Evolutionary conservation across 495 filamentous ascomycete species (phyloP).

Genomic region (Sordaria brevicollis): DNA sequence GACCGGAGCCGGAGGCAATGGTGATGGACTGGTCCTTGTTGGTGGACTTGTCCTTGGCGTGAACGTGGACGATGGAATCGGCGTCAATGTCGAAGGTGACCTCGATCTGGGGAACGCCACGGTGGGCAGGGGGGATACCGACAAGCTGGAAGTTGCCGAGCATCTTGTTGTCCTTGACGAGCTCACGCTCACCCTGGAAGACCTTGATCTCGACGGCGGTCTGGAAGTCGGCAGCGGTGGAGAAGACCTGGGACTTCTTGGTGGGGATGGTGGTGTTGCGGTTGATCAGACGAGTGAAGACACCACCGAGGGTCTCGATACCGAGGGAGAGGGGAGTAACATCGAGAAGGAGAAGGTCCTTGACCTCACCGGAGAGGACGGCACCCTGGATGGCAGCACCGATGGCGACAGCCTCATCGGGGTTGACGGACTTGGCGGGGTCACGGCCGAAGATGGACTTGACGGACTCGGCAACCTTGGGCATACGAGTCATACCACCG

Average conservation of each 20-base stretch:
- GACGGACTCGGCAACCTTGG: slow-evolving; percentile 95
- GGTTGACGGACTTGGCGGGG: slow-evolving; percentile 97
- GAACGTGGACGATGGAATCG: slow-evolving; percentile 97
- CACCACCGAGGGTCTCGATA: slow-evolving; percentile 98
- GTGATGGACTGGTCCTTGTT: slow-evolving; percentile 99
- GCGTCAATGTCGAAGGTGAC: slow-evolving; percentile 99
- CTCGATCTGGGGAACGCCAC: slow-evolving; percentile 95
- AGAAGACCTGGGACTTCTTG: slow-evolving; percentile 99
- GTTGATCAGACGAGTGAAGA: slow-evolving; percentile 99
- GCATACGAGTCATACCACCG: slow-evolving; percentile 99
- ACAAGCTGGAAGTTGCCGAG: slow-evolving; percentile 99
- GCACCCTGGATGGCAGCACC: slow-evolving; percentile 97
- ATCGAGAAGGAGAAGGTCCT: slow-evolving; percentile 90
- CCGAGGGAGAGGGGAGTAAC: slow-evolving; percentile 96
- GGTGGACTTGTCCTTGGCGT: slow-evolving; percentile 98
- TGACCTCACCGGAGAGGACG: slow-evolving; percentile 93
- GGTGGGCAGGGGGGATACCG: slow-evolving; percentile 93
- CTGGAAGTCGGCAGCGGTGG: slow-evolving; percentile 98
- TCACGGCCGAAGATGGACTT: slow-evolving; percentile 98
- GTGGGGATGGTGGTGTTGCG: slow-evolving; percentile 99
- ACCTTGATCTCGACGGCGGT: slow-evolving; percentile 99
- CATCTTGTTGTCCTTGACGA: slow-evolving; percentile 98
- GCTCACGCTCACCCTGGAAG: slow-evolving; percentile 99
- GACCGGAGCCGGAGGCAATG: slow-evolving; percentile 95
- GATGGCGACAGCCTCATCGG: slow-evolving; percentile 97